A percentile compares a stretch with the other conserved stretches of the same genome.
These are phyloP conservation scores for Achlya hypogyna DNA, from an alignment of 352 stramenopile species.

Conservation along the genomic window DNA sequence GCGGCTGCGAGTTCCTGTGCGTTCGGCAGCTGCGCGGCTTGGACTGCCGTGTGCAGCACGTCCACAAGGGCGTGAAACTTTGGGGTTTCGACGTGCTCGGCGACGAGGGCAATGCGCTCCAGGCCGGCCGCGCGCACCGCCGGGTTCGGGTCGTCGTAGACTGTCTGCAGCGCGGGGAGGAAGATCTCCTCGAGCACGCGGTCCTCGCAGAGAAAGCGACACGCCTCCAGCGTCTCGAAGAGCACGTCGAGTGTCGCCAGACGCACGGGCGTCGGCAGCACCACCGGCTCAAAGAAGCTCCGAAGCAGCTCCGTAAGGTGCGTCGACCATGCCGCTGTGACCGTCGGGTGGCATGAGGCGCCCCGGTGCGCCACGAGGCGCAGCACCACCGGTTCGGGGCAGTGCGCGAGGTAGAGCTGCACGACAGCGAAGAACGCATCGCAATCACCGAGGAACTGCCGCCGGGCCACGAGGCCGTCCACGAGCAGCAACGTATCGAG, in stretches of 20 bases:
- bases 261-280: slow-evolving; percentile 38
- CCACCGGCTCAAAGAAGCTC: slow-evolving; percentile 51
- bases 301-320: slow-evolving; percentile 43
- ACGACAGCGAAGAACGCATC: slow-evolving; percentile 68
- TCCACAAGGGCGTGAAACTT: slow-evolving; percentile 76
- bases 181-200: slow-evolving; percentile 79
- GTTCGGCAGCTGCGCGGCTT: slow-evolving; percentile 53
- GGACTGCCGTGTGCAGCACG: slow-evolving; percentile 60
- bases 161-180: slow-evolving; percentile 46
- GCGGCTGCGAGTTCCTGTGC: slow-evolving; percentile 48
- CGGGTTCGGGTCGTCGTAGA: slow-evolving; percentile 61
- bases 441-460: slow-evolving; percentile 44
- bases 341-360: slow-evolving; percentile 53
- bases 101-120: slow-evolving; percentile 57
- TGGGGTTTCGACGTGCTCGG: slow-evolving; percentile 61
- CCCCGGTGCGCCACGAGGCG: slow-evolving; percentile 54
- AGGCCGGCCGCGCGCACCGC: slow-evolving; percentile 49
- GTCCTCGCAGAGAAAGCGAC: slow-evolving; percentile 75
- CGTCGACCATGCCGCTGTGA: slow-evolving; percentile 55
- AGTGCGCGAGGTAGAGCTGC: slow-evolving; percentile 55
- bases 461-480: slow-evolving; percentile 54
- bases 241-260: slow-evolving; percentile 63
- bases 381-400: slow-evolving; percentile 45
- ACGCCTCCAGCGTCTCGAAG: slow-evolving; percentile 58
- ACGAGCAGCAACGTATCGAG: slow-evolving; percentile 67